Conservation (phyloP, 1,284 basidiomycete species). For the Papiliotrema nemorosa region DNA sequence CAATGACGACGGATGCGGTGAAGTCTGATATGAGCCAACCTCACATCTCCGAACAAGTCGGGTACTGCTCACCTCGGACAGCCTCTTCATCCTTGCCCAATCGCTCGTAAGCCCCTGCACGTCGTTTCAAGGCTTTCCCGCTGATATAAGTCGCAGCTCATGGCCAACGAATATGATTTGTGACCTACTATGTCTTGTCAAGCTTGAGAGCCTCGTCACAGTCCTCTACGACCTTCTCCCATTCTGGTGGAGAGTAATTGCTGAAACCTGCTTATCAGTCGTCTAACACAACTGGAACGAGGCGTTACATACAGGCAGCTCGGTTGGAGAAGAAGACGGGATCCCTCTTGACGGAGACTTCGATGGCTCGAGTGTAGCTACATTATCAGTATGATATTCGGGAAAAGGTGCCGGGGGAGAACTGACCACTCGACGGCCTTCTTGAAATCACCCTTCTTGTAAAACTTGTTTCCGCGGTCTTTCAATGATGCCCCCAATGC, state of each 20-base stretch:
- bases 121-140: conserved; percentile 91
- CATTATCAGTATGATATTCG: neutral
- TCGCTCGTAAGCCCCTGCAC: conserved; percentile 79
- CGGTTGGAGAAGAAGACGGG: conserved; percentile 97
- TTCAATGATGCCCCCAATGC: conserved; percentile 77
- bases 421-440: conserved; percentile 65
- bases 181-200: conserved; percentile 65
- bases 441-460: conserved; percentile 72
- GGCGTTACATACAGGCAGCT: conserved; percentile 68
- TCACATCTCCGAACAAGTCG: neutral
- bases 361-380: conserved; percentile 85
- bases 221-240: conserved; percentile 82
- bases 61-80: conserved; percentile 60
- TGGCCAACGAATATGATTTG: neutral
- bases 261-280: conserved; percentile 65
- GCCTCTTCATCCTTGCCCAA: conserved; percentile 72
- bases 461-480: conserved; percentile 82
- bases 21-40: conserved; percentile 61
- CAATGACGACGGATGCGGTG: conserved; percentile 91
- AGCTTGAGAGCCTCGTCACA: conserved; percentile 84
- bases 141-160: conserved; percentile 12
- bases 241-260: conserved; percentile 79
- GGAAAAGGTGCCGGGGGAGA: neutral
- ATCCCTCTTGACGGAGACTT: conserved; percentile 75
- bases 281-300: neutral